These are phyloP conservation scores for Eutypella sp. DNA, from an alignment of 2,329 filamentous ascomycete species.

Conservation along the genomic window DNA sequence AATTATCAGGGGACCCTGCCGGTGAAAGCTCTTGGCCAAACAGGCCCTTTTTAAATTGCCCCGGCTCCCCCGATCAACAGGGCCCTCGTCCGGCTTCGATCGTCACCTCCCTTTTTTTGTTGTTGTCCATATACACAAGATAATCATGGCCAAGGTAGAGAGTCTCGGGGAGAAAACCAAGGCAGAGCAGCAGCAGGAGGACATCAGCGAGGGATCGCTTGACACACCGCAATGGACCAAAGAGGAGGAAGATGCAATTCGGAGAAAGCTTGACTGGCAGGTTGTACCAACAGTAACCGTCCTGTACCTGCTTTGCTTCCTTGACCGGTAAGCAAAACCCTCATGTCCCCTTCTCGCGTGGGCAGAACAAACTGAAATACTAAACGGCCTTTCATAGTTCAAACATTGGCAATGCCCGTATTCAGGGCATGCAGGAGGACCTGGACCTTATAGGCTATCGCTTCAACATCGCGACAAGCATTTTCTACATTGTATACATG, in stretches of 20 bases:
- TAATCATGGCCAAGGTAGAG: constrained; percentile 18
- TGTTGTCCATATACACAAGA: background rate
- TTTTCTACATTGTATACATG: constrained; percentile 55
- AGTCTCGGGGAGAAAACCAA: constrained; percentile 18
- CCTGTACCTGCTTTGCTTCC: constrained; percentile 49
- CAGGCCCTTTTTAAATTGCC: background rate
- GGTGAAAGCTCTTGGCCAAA: background rate
- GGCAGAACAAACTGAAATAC: background rate
- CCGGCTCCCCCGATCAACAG: background rate
- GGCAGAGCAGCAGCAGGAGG: constrained; percentile 19
- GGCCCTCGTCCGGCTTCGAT: background rate
- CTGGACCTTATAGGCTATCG: constrained; percentile 42
- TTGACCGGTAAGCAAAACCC: constrained; percentile 27
- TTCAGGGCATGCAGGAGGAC: constrained; percentile 47
- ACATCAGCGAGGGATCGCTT: constrained; percentile 22
- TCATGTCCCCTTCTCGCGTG: background rate
- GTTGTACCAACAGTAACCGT: constrained; percentile 48
- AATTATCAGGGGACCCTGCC: background rate
- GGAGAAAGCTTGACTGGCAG: constrained; percentile 48
- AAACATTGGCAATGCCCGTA: constrained; percentile 51
- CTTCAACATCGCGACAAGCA: constrained; percentile 54
- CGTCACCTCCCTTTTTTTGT: background rate
- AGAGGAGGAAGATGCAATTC: constrained; percentile 43
- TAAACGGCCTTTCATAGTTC: constrained; percentile 22
- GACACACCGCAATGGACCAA: constrained; percentile 39